These are phyloP conservation scores for Pseudogymnoascus verrucosus DNA, from an alignment of 2,329 filamentous ascomycete genomes.

Conservation along the genomic window DNA sequence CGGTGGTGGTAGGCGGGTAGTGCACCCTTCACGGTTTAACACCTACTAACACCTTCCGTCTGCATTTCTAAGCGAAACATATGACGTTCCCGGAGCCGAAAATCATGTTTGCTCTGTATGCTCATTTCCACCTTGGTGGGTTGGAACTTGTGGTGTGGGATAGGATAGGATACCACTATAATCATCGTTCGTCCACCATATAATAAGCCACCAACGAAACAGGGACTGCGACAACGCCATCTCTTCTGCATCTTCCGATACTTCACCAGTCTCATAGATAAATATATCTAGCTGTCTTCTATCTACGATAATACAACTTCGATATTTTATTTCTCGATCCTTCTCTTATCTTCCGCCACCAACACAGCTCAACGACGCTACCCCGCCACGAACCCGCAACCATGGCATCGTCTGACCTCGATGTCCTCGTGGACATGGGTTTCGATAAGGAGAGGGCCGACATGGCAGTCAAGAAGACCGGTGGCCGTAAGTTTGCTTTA, in stretches of 20 bases:
- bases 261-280: not conserved
- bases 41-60: not conserved
- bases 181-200: not conserved
- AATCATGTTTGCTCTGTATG: slow-evolving; percentile 8
- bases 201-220: not conserved
- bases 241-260: not conserved
- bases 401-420: slow-evolving; percentile 53
- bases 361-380: not conserved
- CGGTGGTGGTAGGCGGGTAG: not conserved
- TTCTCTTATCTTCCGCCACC: not conserved
- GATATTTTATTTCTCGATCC: not conserved
- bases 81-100: slow-evolving; percentile 13
- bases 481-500: slow-evolving; percentile 54
- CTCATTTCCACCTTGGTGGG: slow-evolving; percentile 10
- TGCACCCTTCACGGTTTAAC: not conserved
- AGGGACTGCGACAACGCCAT: not conserved
- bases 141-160: not conserved
- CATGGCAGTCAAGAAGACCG: slow-evolving; percentile 75
- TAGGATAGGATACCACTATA: not conserved
- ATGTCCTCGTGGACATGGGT: slow-evolving; percentile 60
- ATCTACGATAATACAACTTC: not conserved
- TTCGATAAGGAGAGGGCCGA: slow-evolving; percentile 79
- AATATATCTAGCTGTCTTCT: not conserved
- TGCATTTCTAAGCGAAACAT: not conserved
- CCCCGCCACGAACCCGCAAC: slow-evolving; percentile 22